These are phyloP conservation scores for Neurospora tetrasperma DNA, from an alignment of 495 filamentous ascomycete genomes.

Conservation along the genomic window DNA sequence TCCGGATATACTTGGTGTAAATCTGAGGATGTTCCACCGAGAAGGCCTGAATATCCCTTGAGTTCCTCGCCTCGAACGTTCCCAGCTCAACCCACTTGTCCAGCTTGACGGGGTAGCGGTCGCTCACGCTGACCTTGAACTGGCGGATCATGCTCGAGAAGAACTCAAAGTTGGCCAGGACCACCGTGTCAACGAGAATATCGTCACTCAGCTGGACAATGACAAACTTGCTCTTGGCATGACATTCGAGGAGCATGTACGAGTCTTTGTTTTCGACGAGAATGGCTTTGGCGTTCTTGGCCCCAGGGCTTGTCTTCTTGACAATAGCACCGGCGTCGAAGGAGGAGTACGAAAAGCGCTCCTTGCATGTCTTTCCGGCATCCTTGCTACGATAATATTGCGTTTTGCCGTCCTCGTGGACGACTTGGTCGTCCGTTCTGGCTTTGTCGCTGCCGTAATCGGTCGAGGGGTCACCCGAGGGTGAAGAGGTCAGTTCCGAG, in stretches of 20 bases:
- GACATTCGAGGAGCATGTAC: slow-evolving; percentile 94
- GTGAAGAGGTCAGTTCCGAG: slow-evolving; percentile 25
- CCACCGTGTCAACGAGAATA: slow-evolving; percentile 90
- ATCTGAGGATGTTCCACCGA: slow-evolving; percentile 85
- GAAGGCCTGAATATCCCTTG: slow-evolving; percentile 89
- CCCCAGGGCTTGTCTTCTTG: slow-evolving; percentile 75
- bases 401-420: slow-evolving; percentile 35
- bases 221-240: slow-evolving; percentile 79
- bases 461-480: slow-evolving; percentile 20
- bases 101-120: slow-evolving; percentile 82
- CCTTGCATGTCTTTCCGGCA: slow-evolving; percentile 81
- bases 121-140: slow-evolving; percentile 82
- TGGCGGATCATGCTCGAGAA: slow-evolving; percentile 93
- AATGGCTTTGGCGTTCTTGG: slow-evolving; percentile 76
- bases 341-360: slow-evolving; percentile 92
- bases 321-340: slow-evolving; percentile 94
- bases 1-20: slow-evolving; percentile 83
- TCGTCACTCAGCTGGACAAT: slow-evolving; percentile 83
- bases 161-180: slow-evolving; percentile 96
- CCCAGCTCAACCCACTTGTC: slow-evolving; percentile 89
- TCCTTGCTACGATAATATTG: slow-evolving; percentile 67
- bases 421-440: slow-evolving; percentile 32
- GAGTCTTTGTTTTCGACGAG: slow-evolving; percentile 95
- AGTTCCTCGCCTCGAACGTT: slow-evolving; percentile 81
- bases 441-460: slow-evolving; percentile 27